Conservation (phyloP, 106 monocot species). For the Gastrodia elata region DNA sequence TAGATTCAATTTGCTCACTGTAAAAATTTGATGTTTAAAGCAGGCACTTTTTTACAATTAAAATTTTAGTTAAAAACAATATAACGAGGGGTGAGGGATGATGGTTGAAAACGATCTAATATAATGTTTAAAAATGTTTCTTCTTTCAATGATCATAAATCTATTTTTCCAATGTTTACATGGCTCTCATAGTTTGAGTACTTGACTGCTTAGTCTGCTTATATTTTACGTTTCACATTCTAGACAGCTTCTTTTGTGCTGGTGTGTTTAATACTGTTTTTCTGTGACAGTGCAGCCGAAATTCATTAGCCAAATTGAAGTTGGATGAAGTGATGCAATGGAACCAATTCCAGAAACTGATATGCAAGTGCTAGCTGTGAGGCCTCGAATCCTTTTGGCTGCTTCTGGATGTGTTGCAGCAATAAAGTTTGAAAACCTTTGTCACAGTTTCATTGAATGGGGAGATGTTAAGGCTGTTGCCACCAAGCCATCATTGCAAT, state of each 20-base stretch:
- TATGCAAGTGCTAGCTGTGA: constrained; percentile 15
- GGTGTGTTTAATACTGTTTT: background rate
- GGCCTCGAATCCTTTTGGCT: constrained; percentile 73
- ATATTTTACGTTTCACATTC: background rate
- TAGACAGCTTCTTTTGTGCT: background rate
- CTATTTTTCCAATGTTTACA: background rate
- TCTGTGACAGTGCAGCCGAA: background rate
- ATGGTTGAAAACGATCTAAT: too few species aligned
- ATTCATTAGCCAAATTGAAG: background rate
- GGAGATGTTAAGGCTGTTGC: constrained; percentile 84
- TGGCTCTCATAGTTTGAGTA: background rate
- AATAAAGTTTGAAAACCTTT: constrained; percentile 77
- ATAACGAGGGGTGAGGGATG: too few species aligned
- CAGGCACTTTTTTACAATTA: too few species aligned
- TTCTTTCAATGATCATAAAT: background rate
- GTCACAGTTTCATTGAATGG: constrained; percentile 68
- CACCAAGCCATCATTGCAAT: constrained; percentile 74
- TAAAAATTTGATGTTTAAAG: too few species aligned
- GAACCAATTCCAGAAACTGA: constrained; percentile 16
- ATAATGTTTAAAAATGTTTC: background rate
- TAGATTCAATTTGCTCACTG: too few species aligned
- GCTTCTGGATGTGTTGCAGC: constrained; percentile 91
- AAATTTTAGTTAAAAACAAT: too few species aligned
- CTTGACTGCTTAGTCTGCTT: background rate
- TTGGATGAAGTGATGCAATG: background rate